These are phyloP conservation scores for Capsicum baccatum DNA, from an alignment of 257 asterid species.

Conservation along the genomic window DNA sequence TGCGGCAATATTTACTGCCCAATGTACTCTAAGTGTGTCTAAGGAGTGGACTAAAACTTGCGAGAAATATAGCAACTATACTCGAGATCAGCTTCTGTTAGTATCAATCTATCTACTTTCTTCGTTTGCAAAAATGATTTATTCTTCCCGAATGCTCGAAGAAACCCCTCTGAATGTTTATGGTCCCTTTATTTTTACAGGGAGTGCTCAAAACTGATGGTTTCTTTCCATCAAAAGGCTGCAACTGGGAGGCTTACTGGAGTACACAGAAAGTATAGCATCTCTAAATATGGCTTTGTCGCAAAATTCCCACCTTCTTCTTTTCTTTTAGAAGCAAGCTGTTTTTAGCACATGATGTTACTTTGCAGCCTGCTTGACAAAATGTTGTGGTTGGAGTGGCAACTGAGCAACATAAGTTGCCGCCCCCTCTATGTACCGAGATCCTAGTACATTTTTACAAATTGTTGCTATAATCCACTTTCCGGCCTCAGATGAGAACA, in stretches of 20 bases:
- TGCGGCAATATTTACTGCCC: conserved; percentile 87
- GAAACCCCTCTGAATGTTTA: neutral
- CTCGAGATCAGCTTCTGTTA: conserved; percentile 70
- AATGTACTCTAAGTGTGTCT: conserved; percentile 55
- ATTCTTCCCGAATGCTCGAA: neutral
- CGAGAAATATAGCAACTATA: conserved; percentile 61
- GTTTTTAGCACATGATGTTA: neutral
- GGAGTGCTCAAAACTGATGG: conserved; percentile 54
- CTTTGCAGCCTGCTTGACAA: neutral
- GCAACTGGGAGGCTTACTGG: conserved; percentile 44
- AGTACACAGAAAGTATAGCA: conserved; percentile 44
- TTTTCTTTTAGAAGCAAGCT: conserved; percentile 36
- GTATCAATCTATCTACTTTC: conserved; percentile 28
- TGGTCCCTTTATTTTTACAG: conserved; percentile 28
- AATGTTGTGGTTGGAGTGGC: conserved; percentile 5
- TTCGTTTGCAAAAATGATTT: neutral
- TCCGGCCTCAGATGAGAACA: no score
- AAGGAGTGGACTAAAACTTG: conserved; percentile 71
- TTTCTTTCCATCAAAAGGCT: conserved; percentile 46
- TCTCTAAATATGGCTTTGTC: conserved; percentile 46
- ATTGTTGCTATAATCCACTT: neutral
- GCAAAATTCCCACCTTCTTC: conserved; percentile 44
- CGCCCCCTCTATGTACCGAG: conserved; percentile 9
- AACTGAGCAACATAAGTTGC: conserved; percentile 56
- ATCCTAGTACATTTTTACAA: neutral